Evolutionary conservation across 345 rosid species (phyloP).

Genomic region (Melastoma malabathricum): DNA sequence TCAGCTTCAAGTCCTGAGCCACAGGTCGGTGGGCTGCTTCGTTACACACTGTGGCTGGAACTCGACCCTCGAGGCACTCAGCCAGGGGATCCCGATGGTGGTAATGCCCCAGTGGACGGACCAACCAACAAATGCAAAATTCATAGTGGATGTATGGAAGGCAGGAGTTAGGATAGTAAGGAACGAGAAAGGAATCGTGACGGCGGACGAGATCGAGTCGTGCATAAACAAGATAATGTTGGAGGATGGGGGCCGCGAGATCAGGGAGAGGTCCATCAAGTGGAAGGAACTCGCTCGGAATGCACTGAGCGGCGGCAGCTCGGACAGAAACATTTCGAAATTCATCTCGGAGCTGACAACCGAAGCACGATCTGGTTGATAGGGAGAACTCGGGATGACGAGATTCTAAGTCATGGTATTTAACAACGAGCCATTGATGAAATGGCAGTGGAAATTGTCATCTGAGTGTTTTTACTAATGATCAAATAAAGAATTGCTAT

Average conservation of each 20-base stretch:
- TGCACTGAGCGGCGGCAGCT: background rate
- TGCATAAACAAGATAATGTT: conserved; percentile 3
- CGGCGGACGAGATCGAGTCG: background rate
- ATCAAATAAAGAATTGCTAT: too few species aligned
- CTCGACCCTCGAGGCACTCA: conserved; percentile 14
- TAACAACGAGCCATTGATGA: too few species aligned
- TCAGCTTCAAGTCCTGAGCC: conserved; percentile 35
- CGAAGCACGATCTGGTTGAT: too few species aligned
- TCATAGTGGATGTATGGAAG: conserved; percentile 28
- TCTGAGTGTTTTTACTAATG: too few species aligned
- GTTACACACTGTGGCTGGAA: conserved; percentile 48
- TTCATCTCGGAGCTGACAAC: background rate
- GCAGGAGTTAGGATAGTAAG: conserved; percentile 10
- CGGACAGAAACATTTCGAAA: background rate
- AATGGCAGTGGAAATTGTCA: too few species aligned
- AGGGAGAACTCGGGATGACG: too few species aligned
- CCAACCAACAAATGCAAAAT: conserved; percentile 18
- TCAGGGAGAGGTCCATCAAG: background rate
- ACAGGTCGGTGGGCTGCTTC: conserved; percentile 30
- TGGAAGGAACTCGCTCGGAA: background rate
- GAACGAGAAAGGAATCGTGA: conserved; percentile 2
- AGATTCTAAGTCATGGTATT: too few species aligned
- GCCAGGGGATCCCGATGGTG: conserved; percentile 16
- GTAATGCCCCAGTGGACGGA: conserved; percentile 19
- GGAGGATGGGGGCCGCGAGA: background rate